Evolutionary conservation across 495 filamentous ascomycete genomes (phyloP), one percentile per base, ranked within the genome.

Genomic region (Acidomyces sp.): DNA sequence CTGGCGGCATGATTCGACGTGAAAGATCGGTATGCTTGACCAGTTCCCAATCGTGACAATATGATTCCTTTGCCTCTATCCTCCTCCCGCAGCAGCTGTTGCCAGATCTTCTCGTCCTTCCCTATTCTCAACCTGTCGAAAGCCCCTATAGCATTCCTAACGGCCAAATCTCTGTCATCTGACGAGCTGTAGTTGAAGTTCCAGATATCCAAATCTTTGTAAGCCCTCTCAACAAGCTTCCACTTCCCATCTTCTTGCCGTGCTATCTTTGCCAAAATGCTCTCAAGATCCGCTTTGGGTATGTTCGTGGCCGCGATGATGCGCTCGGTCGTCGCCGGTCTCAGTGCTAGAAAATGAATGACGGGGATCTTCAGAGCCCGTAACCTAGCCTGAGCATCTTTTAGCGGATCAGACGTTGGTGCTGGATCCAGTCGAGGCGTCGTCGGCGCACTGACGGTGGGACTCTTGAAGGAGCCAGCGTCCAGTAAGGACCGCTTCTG

Each of bases 121-220:
- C 69, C 70, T n/a, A 93, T 59, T 4, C 86, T 74, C 63, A 79
- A 67, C 39, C 78, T 75, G 63, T 94, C 86, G 51, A 80, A 93
- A 18, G 78, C 70, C 26, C 70, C 77, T 37, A 92, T 71, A n/a
- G 85, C 82, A 53, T 81, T 83, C 51, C 88, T 77, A 56, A 93
- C 87, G 10, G 82, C 86, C 10, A 68, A 66, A 52, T 85, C 67
- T 19, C 85, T 77, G 49, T 87, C 80, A 23, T 75, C 72, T 22
- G 70, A 58, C 18, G 58, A 70, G 12, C 65, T 64, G 56, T 87
- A 90, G 5, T 70, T 64, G 57, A 85, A 90, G 11, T 72, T 72
- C 70, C 78, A 93, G 13, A 85, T 70, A 54, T 93, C 80, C 21
- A 94, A 65, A 42, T 93, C 85, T 51, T 80, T 85, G 66, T 78